phyloP scores from a whole-genome alignment of 2,329 filamentous ascomycete genomes.

The Penicillium sp. region DNA sequence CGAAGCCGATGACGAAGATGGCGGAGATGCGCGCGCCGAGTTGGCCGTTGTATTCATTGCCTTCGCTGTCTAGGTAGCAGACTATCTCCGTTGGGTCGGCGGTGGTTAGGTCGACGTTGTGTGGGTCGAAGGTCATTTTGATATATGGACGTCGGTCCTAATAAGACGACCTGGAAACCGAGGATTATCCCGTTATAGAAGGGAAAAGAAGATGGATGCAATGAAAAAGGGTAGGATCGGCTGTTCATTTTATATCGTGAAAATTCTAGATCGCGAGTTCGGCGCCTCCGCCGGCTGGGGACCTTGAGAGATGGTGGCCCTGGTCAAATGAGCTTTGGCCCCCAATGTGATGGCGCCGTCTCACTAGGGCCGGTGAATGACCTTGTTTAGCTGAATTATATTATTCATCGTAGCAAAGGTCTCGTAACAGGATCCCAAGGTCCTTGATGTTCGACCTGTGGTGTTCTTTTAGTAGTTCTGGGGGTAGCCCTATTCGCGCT shows the following conservation, averaged over 20 bases:
- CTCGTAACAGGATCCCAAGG: neutral
- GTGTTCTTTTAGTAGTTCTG: neutral
- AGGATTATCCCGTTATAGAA: neutral
- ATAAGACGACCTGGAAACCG: neutral
- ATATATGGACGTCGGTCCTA: neutral
- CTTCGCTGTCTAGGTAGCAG: conserved; percentile 49
- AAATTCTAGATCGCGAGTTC: neutral
- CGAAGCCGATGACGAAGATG: conserved; percentile 46
- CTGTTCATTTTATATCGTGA: neutral
- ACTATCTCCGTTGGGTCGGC: conserved; percentile 47
- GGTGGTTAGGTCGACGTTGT: conserved; percentile 45
- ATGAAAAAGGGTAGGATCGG: neutral
- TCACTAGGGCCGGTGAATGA: too few species aligned
- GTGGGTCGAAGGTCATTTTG: conserved; percentile 37
- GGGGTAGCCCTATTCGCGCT: neutral
- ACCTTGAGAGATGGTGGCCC: neutral
- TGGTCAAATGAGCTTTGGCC: neutral
- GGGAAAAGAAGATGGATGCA: neutral
- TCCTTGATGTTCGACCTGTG: neutral
- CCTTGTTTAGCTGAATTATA: neutral
- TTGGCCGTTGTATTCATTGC: conserved; percentile 56
- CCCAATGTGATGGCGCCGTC: neutral
- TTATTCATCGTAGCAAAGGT: neutral
- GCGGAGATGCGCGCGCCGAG: conserved; percentile 45
- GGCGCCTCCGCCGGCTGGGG: neutral